Evolutionary conservation across 352 stramenopile genomes (phyloP).

Genomic region (Globisporangium parvum): DNA sequence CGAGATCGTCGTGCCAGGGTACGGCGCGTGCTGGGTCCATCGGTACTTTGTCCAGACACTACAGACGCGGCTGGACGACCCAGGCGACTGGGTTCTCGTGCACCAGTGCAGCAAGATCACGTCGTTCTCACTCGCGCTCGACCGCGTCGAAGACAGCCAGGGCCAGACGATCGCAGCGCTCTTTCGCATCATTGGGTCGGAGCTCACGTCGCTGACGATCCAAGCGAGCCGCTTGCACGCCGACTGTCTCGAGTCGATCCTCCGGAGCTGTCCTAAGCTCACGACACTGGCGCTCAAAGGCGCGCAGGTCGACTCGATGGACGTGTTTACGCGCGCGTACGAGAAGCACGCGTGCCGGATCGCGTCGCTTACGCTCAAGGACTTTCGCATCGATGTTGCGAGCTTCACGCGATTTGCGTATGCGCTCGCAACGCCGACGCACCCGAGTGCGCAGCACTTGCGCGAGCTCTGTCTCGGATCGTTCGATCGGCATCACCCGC

Average conservation of each 20-base stretch:
- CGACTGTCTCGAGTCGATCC: slow-evolving; percentile 17
- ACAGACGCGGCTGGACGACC: neutral
- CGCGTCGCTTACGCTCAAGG: slow-evolving; percentile 13
- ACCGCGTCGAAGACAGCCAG: slow-evolving; percentile 16
- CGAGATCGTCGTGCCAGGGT: slow-evolving; percentile 30
- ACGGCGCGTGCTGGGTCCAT: slow-evolving; percentile 36
- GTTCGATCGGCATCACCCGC: slow-evolving; percentile 9
- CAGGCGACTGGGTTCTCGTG: slow-evolving; percentile 2
- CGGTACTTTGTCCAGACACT: slow-evolving; percentile 9
- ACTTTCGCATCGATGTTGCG: slow-evolving; percentile 10
- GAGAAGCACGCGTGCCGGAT: slow-evolving; percentile 9
- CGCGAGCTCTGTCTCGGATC: slow-evolving; percentile 14
- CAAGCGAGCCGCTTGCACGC: slow-evolving; percentile 19
- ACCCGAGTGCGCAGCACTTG: slow-evolving; percentile 2
- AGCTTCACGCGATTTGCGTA: slow-evolving; percentile 7
- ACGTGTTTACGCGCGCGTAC: slow-evolving; percentile 16
- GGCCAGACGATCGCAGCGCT: slow-evolving; percentile 20
- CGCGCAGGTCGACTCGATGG: slow-evolving; percentile 25
- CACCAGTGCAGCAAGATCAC: slow-evolving; percentile 12
- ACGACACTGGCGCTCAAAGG: slow-evolving; percentile 17
- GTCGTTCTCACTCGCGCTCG: slow-evolving; percentile 14
- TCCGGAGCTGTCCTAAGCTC: slow-evolving; percentile 21
- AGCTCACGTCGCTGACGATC: slow-evolving; percentile 19
- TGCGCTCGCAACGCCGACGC: slow-evolving; percentile 1
- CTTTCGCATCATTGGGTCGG: slow-evolving; percentile 19